Percentiles rank a stretch among this genome's conserved stretches.
phyloP scores from a whole-genome alignment of 495 filamentous ascomycete genomes.

The Penicillium cinerascens region DNA sequence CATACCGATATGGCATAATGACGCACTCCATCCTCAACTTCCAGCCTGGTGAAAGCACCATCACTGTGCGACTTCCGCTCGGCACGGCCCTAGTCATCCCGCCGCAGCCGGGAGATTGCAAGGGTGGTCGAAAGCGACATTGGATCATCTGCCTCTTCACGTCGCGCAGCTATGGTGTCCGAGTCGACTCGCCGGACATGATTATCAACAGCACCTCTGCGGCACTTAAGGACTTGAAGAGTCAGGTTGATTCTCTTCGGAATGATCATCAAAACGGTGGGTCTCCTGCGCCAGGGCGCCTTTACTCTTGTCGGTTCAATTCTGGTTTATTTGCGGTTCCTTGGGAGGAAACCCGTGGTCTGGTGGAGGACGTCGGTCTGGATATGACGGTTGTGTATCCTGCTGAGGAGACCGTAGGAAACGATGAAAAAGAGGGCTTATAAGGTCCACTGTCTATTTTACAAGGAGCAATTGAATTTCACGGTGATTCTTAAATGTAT shows the following conservation, averaged over 20 bases:
- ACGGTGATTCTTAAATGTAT: too few species aligned
- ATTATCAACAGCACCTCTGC: slow-evolving; percentile 38
- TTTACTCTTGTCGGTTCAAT: slow-evolving; percentile 44
- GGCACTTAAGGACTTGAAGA: slow-evolving; percentile 38
- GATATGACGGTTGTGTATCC: slow-evolving; percentile 25
- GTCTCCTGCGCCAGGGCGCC: slow-evolving; percentile 7
- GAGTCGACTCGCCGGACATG: slow-evolving; percentile 18
- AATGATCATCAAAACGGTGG: neutral
- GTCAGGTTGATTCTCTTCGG: slow-evolving; percentile 19
- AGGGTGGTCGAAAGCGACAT: slow-evolving; percentile 21
- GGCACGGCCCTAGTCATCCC: slow-evolving; percentile 47
- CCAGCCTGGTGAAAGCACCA: neutral
- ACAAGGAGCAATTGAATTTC: too few species aligned
- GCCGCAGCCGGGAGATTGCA: slow-evolving; percentile 29
- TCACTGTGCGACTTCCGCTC: slow-evolving; percentile 10
- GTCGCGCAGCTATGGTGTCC: slow-evolving; percentile 29
- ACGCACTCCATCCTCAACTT: slow-evolving; percentile 11
- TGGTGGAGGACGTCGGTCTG: slow-evolving; percentile 21
- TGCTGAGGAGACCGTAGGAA: neutral
- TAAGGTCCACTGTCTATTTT: neutral
- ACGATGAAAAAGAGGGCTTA: neutral
- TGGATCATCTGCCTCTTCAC: slow-evolving; percentile 53
- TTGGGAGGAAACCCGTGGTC: slow-evolving; percentile 24
- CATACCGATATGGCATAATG: neutral
- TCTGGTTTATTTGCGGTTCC: slow-evolving; percentile 41